phyloP scores from a whole-genome alignment of 441 rosid species.

The Caryocar brasiliense region DNA sequence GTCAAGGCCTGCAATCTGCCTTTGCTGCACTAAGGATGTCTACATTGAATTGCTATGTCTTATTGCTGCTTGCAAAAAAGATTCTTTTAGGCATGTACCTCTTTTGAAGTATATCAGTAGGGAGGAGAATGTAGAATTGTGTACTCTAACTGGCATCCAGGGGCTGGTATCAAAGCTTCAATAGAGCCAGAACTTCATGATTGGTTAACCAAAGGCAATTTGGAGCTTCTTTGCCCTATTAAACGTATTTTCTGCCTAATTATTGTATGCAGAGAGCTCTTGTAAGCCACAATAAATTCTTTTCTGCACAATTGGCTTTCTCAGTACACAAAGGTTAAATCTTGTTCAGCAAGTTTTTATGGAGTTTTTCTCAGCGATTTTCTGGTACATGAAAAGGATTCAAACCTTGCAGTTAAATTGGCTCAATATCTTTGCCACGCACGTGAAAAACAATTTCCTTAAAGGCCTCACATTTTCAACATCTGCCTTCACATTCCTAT shows the following conservation, averaged over 20 bases:
- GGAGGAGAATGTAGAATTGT: neutral
- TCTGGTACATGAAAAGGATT: neutral
- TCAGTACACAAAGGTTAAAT: neutral
- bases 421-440: slow-evolving; percentile 1
- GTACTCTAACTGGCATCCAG: neutral
- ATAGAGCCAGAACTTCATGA: neutral
- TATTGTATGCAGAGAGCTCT: neutral
- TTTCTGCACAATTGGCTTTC: neutral
- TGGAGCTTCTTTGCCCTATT: neutral
- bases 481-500: neutral
- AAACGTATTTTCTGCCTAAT: neutral
- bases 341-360: neutral
- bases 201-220: slow-evolving; percentile 1
- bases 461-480: neutral
- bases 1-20: neutral
- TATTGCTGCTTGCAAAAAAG: neutral
- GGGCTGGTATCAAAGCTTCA: neutral
- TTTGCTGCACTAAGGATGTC: neutral
- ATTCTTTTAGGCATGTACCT: neutral
- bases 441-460: neutral
- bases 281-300: neutral
- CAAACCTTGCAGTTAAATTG: neutral
- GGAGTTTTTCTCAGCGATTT: neutral
- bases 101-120: neutral
- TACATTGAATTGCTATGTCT: slow-evolving; percentile 3